These are phyloP conservation scores for Fusarium camptoceras DNA, from an alignment of 2,329 filamentous ascomycete species.

Conservation along the genomic window DNA sequence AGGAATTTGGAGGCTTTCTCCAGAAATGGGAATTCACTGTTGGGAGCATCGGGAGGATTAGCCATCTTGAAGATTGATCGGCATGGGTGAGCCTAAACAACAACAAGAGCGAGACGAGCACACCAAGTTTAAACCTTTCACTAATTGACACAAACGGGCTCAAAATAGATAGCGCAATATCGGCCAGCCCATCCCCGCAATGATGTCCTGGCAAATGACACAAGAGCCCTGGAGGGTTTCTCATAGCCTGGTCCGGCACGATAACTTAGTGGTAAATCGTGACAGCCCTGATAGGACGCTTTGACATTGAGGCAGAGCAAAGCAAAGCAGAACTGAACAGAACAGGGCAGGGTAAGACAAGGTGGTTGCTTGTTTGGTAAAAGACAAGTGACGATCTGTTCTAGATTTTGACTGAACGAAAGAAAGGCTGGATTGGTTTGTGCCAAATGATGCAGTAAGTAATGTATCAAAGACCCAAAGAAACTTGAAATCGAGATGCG, in stretches of 20 bases:
- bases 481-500: conserved; percentile 5
- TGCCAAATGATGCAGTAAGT: conserved; percentile 20
- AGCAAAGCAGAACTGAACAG: not conserved
- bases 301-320: conserved; percentile 22
- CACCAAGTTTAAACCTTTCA: conserved; percentile 32
- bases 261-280: conserved; percentile 2
- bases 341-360: conserved; percentile 8
- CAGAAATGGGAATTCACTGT: conserved; percentile 14
- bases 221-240: conserved; percentile 18
- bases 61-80: conserved; percentile 30
- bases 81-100: conserved; percentile 31
- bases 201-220: conserved; percentile 42
- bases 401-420: conserved; percentile 31
- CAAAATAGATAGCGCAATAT: conserved; percentile 41
- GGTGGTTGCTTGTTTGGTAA: conserved; percentile 27
- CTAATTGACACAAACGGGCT: conserved; percentile 21
- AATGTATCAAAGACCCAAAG: conserved; percentile 15
- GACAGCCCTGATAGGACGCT: conserved; percentile 29
- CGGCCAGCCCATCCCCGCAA: conserved; percentile 37
- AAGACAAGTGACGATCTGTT: conserved; percentile 37
- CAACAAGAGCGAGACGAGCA: conserved; percentile 1
- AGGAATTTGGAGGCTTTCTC: conserved; percentile 13
- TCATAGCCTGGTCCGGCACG: conserved; percentile 24
- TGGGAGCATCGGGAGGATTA: not conserved
- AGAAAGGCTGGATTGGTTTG: conserved; percentile 23